Base-by-base conservation (phyloP, 2,329 filamentous ascomycete genomes). In the Microdochium trichocladiopsis region DNA sequence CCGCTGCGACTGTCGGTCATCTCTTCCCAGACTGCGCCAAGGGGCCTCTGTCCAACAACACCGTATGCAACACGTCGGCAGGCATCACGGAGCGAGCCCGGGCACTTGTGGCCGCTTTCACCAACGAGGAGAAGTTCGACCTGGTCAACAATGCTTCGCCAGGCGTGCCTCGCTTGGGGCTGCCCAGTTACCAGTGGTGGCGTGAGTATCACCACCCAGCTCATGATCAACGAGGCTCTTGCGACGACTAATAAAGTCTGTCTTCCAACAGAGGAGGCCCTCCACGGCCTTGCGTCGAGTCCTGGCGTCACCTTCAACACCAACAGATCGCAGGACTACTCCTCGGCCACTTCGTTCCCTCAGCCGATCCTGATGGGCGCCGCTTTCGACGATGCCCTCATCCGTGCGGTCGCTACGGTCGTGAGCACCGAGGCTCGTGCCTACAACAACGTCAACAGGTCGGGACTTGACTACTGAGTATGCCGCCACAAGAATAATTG, bases 171-270 rank as follows among this genome's bases (percentile, higher is more conserved):
- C 70, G 81, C 28, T 69, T 86, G 1, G 80, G 80, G 4, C 66
- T 86, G 0, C 78, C 79, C 2, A 63, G 72, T 2, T 87, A 87
- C 57, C 70, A 79, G 58, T 83, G 80, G 71, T 84, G 81, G 79
- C 60, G 60, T 63, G 57, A 25, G 60, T 56, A 50, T 53, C 47
- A 12, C 21, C 22, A 10, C 8, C n/a, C 31, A 18, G 24, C 25
- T 41, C 14, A 16, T 53, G 48, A 43, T 50, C n/a, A 45, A 45
- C n/a, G 41, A 45, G 6, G 36, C 9, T 41, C 36, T 41, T 41
- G 36, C 9, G 36, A 41, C n/a, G 36, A 11, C 36, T 41, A 41
- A 41, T 16, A 18, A 12, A 28, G 36, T 45, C 3, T 16, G 11
- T 47, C 31, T 24, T 33, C 69, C 9, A 12, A 37, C 22, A 63